Evolutionary conservation across 352 stramenopile species (phyloP), one percentile per base, ranked within the genome.

Genomic region (Pythium grandisporangium): DNA sequence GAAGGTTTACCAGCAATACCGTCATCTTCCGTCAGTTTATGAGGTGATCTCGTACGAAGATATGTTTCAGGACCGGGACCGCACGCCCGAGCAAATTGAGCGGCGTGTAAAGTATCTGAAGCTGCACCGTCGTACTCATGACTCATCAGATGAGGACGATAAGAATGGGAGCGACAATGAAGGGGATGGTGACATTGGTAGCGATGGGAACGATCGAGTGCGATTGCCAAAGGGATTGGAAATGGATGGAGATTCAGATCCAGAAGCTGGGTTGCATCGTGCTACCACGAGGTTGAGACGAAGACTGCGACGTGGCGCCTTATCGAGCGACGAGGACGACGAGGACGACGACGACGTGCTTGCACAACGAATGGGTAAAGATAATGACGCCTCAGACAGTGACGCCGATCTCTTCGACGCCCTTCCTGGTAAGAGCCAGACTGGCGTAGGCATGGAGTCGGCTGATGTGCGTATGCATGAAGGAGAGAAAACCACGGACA

Each of bases 31-130:
- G 16, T 89, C 73, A 1, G 80, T 88, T 17, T 91, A 87, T 45
- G 80, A 93, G 40, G 78, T 91, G 20, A 83, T 93, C 51, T 89
- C 77, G 45, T 91, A 90, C 42, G 80, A 93, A 62, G 80, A 93
- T 36, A 90, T 93, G 77, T 91, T 93, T 36, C 80, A 93, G 51
- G 80, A 93, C 29, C 72, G 76, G 23, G 75, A 93, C 21, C 72
- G 80, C 37, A 91, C 80, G 1, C 48, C 77, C 5, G 73, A 90
- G 41, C 80, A 93, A 51, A 93, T 93, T 23, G 71, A 91, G 44
- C 77, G 76, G 6, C 80, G 80, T 37, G 75, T 90, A 6, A 89
- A 90, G 39, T 80, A 74, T 46, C 53, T 93, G 27, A 88, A 87
- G 46, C 55, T 92, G 24, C 71, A 89, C 33, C 63, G 66, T n/a